Percentiles rank a stretch among this genome's conserved stretches.
Evolutionary conservation across 1,284 basidiomycete species (phyloP).

Genomic region (Trichosporon faecale): DNA sequence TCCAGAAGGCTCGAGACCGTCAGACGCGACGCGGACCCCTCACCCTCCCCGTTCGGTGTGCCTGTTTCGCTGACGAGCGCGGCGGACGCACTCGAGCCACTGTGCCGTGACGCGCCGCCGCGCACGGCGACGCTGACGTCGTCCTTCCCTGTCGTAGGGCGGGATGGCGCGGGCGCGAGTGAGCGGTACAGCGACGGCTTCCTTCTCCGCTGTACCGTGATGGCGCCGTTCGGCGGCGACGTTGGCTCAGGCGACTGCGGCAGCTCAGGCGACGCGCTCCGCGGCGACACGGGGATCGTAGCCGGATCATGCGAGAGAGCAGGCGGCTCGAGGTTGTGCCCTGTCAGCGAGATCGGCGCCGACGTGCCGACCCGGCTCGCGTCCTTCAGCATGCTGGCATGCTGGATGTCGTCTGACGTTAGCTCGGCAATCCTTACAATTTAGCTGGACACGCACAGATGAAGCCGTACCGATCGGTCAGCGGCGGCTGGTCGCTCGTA

Average conservation of each 20-base stretch:
- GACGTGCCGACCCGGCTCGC: conserved; percentile 54
- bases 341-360: conserved; percentile 44
- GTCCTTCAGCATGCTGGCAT: conserved; percentile 70
- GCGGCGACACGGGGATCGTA: neutral
- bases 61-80: conserved; percentile 8
- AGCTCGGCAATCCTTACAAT: conserved; percentile 49
- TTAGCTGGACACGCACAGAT: conserved; percentile 64
- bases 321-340: conserved; percentile 24
- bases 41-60: neutral
- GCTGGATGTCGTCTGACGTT: conserved; percentile 70
- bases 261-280: neutral
- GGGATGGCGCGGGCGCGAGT: conserved; percentile 49
- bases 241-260: conserved; percentile 8
- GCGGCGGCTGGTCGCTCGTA: conserved; percentile 60
- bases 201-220: neutral
- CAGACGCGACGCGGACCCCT: conserved; percentile 54
- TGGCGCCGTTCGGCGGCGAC: conserved; percentile 6
- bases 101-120: conserved; percentile 22
- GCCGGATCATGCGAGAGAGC: neutral
- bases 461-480: conserved; percentile 93
- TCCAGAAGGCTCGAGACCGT: conserved; percentile 72
- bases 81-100: conserved; percentile 18
- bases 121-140: conserved; percentile 45
- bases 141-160: conserved; percentile 47
- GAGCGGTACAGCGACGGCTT: conserved; percentile 17